phyloP scores from a whole-genome alignment of 192 early-diverging fungal genomes.

The Gigaspora rosea region DNA sequence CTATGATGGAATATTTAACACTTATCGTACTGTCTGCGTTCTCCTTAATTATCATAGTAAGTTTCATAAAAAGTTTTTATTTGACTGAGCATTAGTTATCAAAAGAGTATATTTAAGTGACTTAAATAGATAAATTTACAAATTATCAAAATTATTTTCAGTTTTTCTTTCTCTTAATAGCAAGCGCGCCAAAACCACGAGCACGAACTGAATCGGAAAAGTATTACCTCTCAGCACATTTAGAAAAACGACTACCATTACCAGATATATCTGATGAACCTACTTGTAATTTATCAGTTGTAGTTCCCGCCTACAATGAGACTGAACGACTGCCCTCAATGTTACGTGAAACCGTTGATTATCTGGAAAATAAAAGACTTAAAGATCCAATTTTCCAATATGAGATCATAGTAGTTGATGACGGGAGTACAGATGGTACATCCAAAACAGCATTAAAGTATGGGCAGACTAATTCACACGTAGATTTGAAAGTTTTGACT shows the following conservation, averaged over 20 bases:
- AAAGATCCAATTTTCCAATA: slow-evolving; percentile 58
- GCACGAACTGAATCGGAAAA: slow-evolving; percentile 52
- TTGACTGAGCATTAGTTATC: too few species aligned
- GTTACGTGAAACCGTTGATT: slow-evolving; percentile 76
- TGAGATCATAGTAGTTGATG: slow-evolving; percentile 92
- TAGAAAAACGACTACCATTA: slow-evolving; percentile 41
- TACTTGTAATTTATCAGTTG: slow-evolving; percentile 64
- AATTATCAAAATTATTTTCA: slow-evolving; percentile 6
- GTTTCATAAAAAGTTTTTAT: too few species aligned
- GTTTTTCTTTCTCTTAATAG: slow-evolving; percentile 39
- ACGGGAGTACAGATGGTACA: slow-evolving; percentile 85
- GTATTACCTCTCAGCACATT: slow-evolving; percentile 47
- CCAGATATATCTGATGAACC: slow-evolving; percentile 48
- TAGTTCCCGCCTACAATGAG: slow-evolving; percentile 95
- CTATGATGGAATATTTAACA: too few species aligned
- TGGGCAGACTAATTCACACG: slow-evolving; percentile 55
- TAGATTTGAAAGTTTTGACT: slow-evolving; percentile 72
- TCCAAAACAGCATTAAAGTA: slow-evolving; percentile 63
- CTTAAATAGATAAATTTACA: too few species aligned
- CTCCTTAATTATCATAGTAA: too few species aligned
- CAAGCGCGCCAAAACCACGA: slow-evolving; percentile 47
- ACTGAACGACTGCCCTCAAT: slow-evolving; percentile 78
- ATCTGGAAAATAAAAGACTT: slow-evolving; percentile 54
- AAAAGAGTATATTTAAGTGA: too few species aligned
- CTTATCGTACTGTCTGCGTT: too few species aligned